Percentiles rank a stretch among this genome's conserved stretches.
Evolutionary conservation across 768 basidiomycete genomes (phyloP).

Genomic region (Mycena crocata): DNA sequence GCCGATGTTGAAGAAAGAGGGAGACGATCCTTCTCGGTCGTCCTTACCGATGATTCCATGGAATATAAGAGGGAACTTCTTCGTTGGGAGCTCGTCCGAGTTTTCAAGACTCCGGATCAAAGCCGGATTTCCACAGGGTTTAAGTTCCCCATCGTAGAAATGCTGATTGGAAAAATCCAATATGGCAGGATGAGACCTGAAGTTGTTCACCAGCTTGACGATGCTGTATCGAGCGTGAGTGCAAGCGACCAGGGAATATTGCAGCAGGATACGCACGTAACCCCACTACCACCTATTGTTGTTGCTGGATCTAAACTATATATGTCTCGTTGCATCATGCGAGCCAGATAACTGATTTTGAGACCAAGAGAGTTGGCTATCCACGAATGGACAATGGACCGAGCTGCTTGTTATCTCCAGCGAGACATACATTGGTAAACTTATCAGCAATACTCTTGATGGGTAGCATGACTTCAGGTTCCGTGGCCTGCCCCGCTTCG

Average conservation of each 20-base stretch:
- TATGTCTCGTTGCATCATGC: slow-evolving; percentile 56
- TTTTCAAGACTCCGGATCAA: slow-evolving; percentile 55
- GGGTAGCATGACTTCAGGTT: slow-evolving; percentile 67
- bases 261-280: slow-evolving; percentile 44
- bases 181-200: slow-evolving; percentile 66
- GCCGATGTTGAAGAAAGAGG: slow-evolving; percentile 73
- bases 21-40: slow-evolving; percentile 64
- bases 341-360: slow-evolving; percentile 61
- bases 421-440: slow-evolving; percentile 64
- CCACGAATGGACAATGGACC: slow-evolving; percentile 64
- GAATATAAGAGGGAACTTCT: slow-evolving; percentile 67
- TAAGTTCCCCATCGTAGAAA: slow-evolving; percentile 67
- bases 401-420: slow-evolving; percentile 73
- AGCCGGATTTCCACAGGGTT: slow-evolving; percentile 56
- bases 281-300: slow-evolving; percentile 45
- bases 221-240: slow-evolving; percentile 55
- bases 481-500: slow-evolving; percentile 73
- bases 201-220: slow-evolving; percentile 71
- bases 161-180: slow-evolving; percentile 66
- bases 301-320: slow-evolving; percentile 48
- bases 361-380: slow-evolving; percentile 63
- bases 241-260: slow-evolving; percentile 4
- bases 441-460: slow-evolving; percentile 62
- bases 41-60: slow-evolving; percentile 67
- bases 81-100: slow-evolving; percentile 51